Conservation (phyloP, 805 yeast species). For the Teunomyces panamensis region DNA sequence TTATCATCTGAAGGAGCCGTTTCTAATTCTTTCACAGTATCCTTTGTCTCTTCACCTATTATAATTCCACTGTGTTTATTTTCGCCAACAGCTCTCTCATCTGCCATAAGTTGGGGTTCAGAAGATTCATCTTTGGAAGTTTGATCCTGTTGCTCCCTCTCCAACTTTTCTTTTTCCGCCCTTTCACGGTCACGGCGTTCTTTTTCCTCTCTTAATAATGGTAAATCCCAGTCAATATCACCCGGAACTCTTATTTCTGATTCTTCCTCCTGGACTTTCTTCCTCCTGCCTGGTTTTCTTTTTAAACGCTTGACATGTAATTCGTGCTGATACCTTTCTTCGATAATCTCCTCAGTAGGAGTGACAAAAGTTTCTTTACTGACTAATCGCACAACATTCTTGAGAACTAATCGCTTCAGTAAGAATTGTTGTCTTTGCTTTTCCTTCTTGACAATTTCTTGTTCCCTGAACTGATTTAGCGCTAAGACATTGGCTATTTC, state of each 20-base stretch:
- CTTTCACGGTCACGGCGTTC: constrained; percentile 17
- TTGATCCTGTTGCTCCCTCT: background rate
- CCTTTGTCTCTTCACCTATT: no score
- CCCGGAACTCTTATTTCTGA: constrained; percentile 29
- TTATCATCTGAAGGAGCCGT: no score
- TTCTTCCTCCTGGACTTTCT: constrained; percentile 33
- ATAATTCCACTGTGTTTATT: no score
- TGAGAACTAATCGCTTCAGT: constrained; percentile 60
- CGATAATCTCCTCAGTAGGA: constrained; percentile 61
- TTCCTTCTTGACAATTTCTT: constrained; percentile 77
- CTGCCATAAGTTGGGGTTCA: background rate
- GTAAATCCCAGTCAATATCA: constrained; percentile 21
- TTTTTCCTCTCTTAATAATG: constrained; percentile 26
- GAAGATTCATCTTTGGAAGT: background rate
- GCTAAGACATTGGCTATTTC: constrained; percentile 75
- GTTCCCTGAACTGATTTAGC: constrained; percentile 74
- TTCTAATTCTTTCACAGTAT: no score
- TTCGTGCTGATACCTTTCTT: constrained; percentile 41
- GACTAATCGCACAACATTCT: constrained; percentile 53
- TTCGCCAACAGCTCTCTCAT: background rate
- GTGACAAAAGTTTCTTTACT: constrained; percentile 51
- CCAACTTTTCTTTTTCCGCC: constrained; percentile 19
- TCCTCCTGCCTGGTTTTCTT: constrained; percentile 45
- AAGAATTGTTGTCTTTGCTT: constrained; percentile 70
- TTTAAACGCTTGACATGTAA: constrained; percentile 32